phyloP scores from a whole-genome alignment of 768 basidiomycete species.

The Harrya chromipes region DNA sequence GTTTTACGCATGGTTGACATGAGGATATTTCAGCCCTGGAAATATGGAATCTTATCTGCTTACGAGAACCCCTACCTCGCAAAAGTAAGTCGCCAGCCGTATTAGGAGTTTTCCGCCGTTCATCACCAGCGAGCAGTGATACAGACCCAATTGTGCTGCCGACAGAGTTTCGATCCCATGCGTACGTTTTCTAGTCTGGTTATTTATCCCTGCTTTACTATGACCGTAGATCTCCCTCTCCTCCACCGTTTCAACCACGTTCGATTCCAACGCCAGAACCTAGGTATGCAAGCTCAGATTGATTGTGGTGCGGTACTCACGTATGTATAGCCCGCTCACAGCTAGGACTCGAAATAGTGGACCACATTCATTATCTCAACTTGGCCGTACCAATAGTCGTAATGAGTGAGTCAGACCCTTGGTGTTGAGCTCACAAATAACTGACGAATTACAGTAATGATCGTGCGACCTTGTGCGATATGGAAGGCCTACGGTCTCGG shows the following conservation, averaged over 20 bases:
- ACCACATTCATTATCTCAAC: constrained; percentile 11
- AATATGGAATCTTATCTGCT: constrained; percentile 31
- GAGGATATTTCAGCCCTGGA: constrained; percentile 29
- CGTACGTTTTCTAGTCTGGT: constrained; percentile 16
- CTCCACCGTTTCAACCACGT: constrained; percentile 17
- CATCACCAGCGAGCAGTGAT: constrained; percentile 1
- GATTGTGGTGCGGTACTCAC: constrained; percentile 6
- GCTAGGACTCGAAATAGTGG: constrained; percentile 18
- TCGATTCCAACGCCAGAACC: constrained; percentile 33
- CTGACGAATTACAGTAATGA: constrained; percentile 9
- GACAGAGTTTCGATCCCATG: constrained; percentile 20
- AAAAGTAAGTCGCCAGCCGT: constrained; percentile 16
- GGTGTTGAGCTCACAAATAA: neutral
- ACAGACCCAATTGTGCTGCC: constrained; percentile 15
- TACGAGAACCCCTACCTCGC: constrained; percentile 14
- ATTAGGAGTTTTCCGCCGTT: neutral
- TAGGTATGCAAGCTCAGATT: constrained; percentile 17
- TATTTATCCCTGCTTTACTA: neutral
- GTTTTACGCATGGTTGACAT: constrained; percentile 9
- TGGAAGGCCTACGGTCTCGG: constrained; percentile 10
- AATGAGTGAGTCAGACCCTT: constrained; percentile 14
- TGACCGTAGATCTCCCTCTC: constrained; percentile 16
- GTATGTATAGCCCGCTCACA: constrained; percentile 20
- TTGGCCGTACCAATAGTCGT: neutral
- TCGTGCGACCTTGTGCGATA: neutral